Percentiles rank a stretch among this genome's conserved stretches.
Evolutionary conservation across 495 filamentous ascomycete species (phyloP).

Genomic region (Aspergillus panamensis): DNA sequence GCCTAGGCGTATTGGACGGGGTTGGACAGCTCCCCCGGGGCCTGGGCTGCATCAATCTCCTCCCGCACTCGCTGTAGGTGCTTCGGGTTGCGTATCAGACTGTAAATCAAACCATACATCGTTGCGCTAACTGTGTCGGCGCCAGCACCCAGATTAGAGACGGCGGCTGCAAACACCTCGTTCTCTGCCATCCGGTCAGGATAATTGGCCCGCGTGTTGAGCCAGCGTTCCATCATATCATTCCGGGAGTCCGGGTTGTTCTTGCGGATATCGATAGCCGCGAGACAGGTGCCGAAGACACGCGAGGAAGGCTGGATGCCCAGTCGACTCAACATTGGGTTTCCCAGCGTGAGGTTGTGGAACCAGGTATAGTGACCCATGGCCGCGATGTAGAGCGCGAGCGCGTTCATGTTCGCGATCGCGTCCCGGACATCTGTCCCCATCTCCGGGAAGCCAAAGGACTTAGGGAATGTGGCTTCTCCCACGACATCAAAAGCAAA

Average conservation of each 20-base stretch:
- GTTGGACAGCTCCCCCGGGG: conserved; percentile 22
- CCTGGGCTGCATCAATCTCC: conserved; percentile 38
- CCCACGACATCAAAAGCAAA: conserved; percentile 47
- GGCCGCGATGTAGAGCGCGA: conserved; percentile 34
- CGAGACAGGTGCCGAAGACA: conserved; percentile 39
- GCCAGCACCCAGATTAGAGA: conserved; percentile 42
- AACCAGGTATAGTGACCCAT: conserved; percentile 41
- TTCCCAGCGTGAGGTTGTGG: conserved; percentile 37
- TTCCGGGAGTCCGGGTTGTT: conserved; percentile 32
- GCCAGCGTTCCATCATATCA: conserved; percentile 48
- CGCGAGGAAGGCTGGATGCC: conserved; percentile 40
- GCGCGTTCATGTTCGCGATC: conserved; percentile 35
- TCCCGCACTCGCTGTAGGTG: conserved; percentile 26
- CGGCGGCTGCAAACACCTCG: conserved; percentile 38
- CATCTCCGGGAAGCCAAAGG: conserved; percentile 40
- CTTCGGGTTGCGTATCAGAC: conserved; percentile 29
- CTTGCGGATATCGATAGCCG: conserved; percentile 39
- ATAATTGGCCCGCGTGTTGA: conserved; percentile 31
- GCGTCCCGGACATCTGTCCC: conserved; percentile 43
- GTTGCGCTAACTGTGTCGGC: conserved; percentile 42
- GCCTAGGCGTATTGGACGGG: conserved; percentile 27
- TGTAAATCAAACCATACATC: conserved; percentile 40
- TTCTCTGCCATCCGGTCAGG: conserved; percentile 39
- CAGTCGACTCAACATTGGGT: conserved; percentile 39
- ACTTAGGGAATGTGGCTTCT: conserved; percentile 38